Conservation (phyloP, 2,329 filamentous ascomycete genomes). For the Corinectria fuckeliana region DNA sequence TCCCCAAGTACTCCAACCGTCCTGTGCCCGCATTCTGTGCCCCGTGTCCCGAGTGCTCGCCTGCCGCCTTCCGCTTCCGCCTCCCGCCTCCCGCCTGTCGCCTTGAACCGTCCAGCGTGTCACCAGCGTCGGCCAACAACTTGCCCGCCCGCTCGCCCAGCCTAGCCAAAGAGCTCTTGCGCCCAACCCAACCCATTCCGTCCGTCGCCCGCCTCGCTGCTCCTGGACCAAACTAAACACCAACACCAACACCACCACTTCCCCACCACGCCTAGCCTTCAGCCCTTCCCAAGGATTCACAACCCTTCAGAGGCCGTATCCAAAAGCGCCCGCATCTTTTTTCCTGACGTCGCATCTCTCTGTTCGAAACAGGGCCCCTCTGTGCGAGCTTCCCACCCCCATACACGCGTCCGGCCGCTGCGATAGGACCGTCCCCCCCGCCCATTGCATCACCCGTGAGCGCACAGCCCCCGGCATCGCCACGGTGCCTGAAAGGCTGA, state of each 20-base stretch:
- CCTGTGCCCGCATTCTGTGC: constrained; percentile 1
- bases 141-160: neutral
- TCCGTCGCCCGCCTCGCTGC: constrained; percentile 1
- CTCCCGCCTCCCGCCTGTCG: constrained; percentile 4
- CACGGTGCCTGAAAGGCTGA: constrained; percentile 54
- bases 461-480: constrained; percentile 52
- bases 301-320: constrained; percentile 1
- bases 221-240: constrained; percentile 3
- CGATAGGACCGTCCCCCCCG: constrained; percentile 41
- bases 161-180: neutral
- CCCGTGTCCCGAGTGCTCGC: constrained; percentile 12
- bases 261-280: constrained; percentile 3
- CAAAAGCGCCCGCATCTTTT: constrained; percentile 20
- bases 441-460: constrained; percentile 39
- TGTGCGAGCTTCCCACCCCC: constrained; percentile 33
- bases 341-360: constrained; percentile 28
- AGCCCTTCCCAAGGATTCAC: constrained; percentile 9
- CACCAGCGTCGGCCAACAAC: neutral
- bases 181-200: neutral
- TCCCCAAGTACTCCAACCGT: constrained; percentile 3
- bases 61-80: constrained; percentile 5
- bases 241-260: constrained; percentile 15
- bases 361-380: constrained; percentile 25
- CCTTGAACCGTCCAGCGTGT: neutral
- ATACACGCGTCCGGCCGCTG: constrained; percentile 38